Conservation (phyloP, 2,329 filamentous ascomycete genomes). For the Botrytis hyacinthi region DNA sequence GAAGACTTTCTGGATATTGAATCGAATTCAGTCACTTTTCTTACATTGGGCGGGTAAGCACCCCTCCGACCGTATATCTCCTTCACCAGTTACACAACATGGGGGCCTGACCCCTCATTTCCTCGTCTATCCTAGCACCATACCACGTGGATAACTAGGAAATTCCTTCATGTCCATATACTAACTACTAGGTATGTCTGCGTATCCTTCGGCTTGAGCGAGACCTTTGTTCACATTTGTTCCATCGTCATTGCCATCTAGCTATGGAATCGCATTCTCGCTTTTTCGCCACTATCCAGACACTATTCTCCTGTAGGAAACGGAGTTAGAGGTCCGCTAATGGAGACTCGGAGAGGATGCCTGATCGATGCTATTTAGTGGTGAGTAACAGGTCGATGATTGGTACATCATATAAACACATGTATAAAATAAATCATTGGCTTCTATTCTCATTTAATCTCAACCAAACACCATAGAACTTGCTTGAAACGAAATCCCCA, state of each 20-base stretch:
- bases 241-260: background rate
- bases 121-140: background rate
- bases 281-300: too few relatives aligned
- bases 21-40: background rate
- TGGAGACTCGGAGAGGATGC: background rate
- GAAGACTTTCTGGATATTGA: background rate
- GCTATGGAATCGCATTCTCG: background rate
- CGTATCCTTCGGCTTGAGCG: background rate
- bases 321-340: background rate
- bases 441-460: too few relatives aligned
- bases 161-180: background rate
- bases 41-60: background rate
- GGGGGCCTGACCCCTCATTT: background rate
- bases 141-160: background rate
- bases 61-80: background rate
- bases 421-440: background rate
- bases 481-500: background rate
- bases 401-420: background rate
- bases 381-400: background rate
- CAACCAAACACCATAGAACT: background rate
- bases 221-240: background rate
- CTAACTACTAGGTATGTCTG: background rate
- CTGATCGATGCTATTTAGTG: background rate
- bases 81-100: background rate
- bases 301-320: background rate